phyloP scores from a whole-genome alignment of 257 asterid species.

The Solanum phureja region DNA sequence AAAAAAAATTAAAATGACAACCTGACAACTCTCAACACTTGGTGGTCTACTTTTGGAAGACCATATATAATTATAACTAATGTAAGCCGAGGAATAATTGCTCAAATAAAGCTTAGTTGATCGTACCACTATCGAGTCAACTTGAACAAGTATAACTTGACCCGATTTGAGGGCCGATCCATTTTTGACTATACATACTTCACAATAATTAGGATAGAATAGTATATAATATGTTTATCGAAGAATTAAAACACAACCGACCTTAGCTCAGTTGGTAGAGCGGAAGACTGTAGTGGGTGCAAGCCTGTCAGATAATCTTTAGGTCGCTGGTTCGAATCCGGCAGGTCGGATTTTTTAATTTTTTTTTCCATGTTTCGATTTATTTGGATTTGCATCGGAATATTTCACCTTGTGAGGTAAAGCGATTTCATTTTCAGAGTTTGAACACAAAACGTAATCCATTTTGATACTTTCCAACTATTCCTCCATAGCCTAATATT shows the following conservation, averaged over 20 bases:
- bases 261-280: conserved; percentile 6
- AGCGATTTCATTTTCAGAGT: too few relatives aligned
- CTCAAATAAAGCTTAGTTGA: neutral
- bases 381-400: neutral
- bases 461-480: too few relatives aligned
- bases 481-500: neutral
- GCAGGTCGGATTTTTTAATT: neutral
- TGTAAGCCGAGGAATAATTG: neutral
- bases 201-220: neutral
- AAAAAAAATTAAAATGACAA: neutral
- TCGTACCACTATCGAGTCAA: neutral
- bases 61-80: neutral
- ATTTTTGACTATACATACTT: neutral
- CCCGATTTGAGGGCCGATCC: neutral
- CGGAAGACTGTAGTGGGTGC: neutral
- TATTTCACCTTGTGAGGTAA: neutral
- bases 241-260: neutral
- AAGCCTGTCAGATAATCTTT: neutral
- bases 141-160: neutral
- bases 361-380: neutral
- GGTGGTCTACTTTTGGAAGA: neutral
- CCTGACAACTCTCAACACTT: neutral
- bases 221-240: neutral
- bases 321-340: conserved; percentile 5
- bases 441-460: neutral